Conservation (phyloP, 2,329 filamentous ascomycete genomes). For the Microsporum audouinii region DNA sequence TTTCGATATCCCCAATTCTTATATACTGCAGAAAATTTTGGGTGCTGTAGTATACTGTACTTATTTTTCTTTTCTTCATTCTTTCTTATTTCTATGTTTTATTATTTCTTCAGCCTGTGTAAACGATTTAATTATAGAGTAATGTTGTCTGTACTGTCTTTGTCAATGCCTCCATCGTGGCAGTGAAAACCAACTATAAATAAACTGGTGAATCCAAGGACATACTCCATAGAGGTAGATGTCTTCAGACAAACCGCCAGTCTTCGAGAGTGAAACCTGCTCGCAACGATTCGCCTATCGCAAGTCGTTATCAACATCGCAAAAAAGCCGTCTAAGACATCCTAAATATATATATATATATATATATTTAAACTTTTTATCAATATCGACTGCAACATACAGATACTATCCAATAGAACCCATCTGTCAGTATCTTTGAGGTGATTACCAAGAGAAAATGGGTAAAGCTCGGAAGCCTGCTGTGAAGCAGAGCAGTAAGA, state of each 20-base stretch:
- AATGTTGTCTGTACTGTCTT: neutral
- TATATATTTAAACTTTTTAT: neutral
- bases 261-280: no score
- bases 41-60: neutral
- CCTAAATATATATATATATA: neutral
- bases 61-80: neutral
- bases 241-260: no score
- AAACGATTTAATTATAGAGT: neutral
- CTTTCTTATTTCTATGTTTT: neutral
- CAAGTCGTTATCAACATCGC: no score
- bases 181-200: neutral
- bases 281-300: no score
- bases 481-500: conserved; percentile 15
- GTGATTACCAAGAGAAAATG: conserved; percentile 12
- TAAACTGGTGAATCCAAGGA: neutral
- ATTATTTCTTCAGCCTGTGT: neutral
- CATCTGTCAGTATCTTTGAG: neutral
- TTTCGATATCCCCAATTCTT: conserved; percentile 4
- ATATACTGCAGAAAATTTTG: neutral
- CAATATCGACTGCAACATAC: no score
- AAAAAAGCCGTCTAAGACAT: no score
- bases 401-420: no score
- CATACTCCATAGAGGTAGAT: no score
- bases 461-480: conserved; percentile 18
- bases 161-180: neutral